Conservation (phyloP, 805 yeast species). For the Kurtzmaniella fragi region DNA sequence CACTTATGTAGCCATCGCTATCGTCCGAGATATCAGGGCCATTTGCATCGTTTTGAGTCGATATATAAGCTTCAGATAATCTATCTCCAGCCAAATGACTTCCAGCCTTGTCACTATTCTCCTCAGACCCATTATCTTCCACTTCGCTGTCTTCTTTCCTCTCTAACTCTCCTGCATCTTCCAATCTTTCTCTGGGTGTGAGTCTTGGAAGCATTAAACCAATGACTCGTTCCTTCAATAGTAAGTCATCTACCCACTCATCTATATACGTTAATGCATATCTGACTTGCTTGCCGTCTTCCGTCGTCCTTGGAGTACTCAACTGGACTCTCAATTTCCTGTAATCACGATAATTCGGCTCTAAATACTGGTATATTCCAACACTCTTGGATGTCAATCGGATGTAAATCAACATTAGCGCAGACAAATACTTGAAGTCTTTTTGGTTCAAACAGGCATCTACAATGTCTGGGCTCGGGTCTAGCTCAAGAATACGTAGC, state of each 20-base stretch:
- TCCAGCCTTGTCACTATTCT: too few species aligned
- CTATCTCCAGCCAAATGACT: too few species aligned
- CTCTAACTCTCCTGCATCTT: slow-evolving; percentile 36
- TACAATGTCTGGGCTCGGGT: slow-evolving; percentile 59
- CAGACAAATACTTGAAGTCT: slow-evolving; percentile 70
- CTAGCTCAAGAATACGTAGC: slow-evolving; percentile 70
- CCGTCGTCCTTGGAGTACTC: slow-evolving; percentile 19
- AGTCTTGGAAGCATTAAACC: slow-evolving; percentile 73
- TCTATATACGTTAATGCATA: slow-evolving; percentile 54
- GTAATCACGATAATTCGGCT: slow-evolving; percentile 56
- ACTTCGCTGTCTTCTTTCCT: slow-evolving; percentile 38
- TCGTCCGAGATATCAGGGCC: neutral
- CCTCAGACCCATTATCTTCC: slow-evolving; percentile 28
- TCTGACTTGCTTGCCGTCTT: slow-evolving; percentile 21
- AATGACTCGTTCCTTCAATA: slow-evolving; percentile 54
- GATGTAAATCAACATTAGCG: slow-evolving; percentile 62
- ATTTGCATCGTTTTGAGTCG: too few species aligned
- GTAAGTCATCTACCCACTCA: slow-evolving; percentile 62
- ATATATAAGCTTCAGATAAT: too few species aligned
- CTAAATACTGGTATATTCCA: slow-evolving; percentile 47
- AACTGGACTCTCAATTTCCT: slow-evolving; percentile 53
- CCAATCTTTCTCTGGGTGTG: slow-evolving; percentile 33
- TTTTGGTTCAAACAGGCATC: slow-evolving; percentile 49
- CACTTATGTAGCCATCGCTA: slow-evolving; percentile 24
- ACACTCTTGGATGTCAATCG: slow-evolving; percentile 38